A percentile compares a stretch with the other conserved stretches of the same genome.
phyloP scores from a whole-genome alignment of 2,329 filamentous ascomycete genomes.

The Xylariales sp. region DNA sequence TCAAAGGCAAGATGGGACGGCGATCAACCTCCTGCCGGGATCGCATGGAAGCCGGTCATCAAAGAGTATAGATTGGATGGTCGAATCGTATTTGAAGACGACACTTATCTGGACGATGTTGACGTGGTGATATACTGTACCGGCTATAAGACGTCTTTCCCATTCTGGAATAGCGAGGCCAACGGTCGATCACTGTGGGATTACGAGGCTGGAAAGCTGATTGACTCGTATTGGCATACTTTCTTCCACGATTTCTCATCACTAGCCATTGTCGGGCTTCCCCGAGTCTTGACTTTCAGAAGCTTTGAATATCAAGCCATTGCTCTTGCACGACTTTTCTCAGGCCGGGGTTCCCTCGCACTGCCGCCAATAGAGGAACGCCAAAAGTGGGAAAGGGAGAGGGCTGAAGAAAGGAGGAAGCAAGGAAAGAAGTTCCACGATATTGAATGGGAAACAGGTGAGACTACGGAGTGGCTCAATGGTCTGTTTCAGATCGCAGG shows the following conservation, averaged over 20 bases:
- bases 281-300: constrained; percentile 46
- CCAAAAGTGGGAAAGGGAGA: constrained; percentile 40
- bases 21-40: constrained; percentile 37
- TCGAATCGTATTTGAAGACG: constrained; percentile 38
- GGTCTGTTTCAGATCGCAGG: constrained; percentile 45
- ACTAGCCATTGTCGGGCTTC: constrained; percentile 47
- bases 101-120: constrained; percentile 28
- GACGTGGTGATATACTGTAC: constrained; percentile 39
- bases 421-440: constrained; percentile 46
- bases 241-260: constrained; percentile 44
- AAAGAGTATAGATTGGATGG: constrained; percentile 36
- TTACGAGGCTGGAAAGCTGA: constrained; percentile 39
- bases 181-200: constrained; percentile 47
- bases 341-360: constrained; percentile 31
- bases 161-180: constrained; percentile 42
- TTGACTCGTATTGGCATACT: constrained; percentile 46
- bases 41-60: constrained; percentile 51
- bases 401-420: constrained; percentile 24
- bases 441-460: constrained; percentile 45
- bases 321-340: constrained; percentile 44
- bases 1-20: constrained; percentile 48
- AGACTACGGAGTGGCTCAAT: constrained; percentile 43
- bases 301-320: constrained; percentile 54
- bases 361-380: constrained; percentile 37
- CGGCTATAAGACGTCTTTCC: constrained; percentile 38